Conservation (phyloP, 2,329 filamentous ascomycete species). For the Curvularia eragrostidis region DNA sequence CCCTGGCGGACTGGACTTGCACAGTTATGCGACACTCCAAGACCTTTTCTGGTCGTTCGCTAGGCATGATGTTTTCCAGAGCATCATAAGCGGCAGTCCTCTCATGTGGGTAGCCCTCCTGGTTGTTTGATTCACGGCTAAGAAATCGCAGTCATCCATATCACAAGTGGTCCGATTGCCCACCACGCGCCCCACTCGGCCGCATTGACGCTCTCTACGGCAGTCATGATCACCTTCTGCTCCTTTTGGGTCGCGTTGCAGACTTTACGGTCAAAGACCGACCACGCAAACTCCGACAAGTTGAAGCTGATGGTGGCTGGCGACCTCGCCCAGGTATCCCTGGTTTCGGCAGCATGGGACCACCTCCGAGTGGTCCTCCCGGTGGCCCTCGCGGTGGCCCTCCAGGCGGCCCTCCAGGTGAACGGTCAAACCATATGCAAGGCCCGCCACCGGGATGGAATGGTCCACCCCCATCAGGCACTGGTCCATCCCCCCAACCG, state of each 20-base stretch:
- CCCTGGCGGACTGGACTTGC: conserved; percentile 64
- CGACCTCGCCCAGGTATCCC: conserved; percentile 60
- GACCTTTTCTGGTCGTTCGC: conserved; percentile 97
- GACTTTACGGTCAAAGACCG: conserved; percentile 81
- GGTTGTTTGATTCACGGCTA: conserved; percentile 20
- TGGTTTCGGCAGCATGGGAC: conserved; percentile 45
- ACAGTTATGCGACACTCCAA: conserved; percentile 78
- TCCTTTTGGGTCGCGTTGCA: conserved; percentile 79
- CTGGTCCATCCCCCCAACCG: conserved; percentile 19
- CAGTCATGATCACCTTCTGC: conserved; percentile 84
- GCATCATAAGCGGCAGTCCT: conserved; percentile 82
- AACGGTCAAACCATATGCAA: conserved; percentile 27
- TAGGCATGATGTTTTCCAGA: conserved; percentile 93
- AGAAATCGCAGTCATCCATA: conserved; percentile 72
- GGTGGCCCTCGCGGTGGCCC: conserved; percentile 28
- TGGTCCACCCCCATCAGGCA: conserved; percentile 22
- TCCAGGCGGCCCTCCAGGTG: conserved; percentile 21
- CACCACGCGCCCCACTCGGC: conserved; percentile 81
- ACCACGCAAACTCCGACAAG: conserved; percentile 74
- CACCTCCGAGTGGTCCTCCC: conserved; percentile 37
- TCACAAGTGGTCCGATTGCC: conserved; percentile 82
- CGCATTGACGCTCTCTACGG: conserved; percentile 81
- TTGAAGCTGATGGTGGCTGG: conserved; percentile 65
- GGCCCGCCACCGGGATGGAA: conserved; percentile 34
- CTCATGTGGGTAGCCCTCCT: conserved; percentile 71